Conservation (phyloP, 2,329 filamentous ascomycete genomes). For the Cladosporium halotolerans region DNA sequence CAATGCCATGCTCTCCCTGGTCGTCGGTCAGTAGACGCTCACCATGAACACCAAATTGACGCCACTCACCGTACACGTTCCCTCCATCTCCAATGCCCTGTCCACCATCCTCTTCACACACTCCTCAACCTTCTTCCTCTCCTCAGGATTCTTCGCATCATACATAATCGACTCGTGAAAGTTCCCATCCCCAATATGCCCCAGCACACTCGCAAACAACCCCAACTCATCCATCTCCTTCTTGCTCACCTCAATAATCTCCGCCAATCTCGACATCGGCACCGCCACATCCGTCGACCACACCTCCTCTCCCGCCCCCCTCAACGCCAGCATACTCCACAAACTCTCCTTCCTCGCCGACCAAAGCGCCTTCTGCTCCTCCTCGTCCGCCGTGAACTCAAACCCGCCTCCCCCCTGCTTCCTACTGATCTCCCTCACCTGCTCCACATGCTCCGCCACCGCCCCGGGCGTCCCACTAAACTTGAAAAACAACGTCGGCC, state of each 20-base stretch:
- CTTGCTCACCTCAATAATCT: conserved; percentile 74
- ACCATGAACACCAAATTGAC: not conserved
- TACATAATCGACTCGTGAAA: conserved; percentile 94
- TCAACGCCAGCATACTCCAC: conserved; percentile 55
- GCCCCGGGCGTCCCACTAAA: conserved; percentile 71
- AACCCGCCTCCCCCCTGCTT: conserved; percentile 51
- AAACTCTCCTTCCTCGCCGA: conserved; percentile 55
- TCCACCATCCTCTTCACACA: conserved; percentile 88
- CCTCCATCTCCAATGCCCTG: conserved; percentile 88
- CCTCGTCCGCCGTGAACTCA: conserved; percentile 49
- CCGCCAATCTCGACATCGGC: conserved; percentile 54
- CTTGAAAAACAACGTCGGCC: conserved; percentile 76
- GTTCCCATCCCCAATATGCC: conserved; percentile 89
- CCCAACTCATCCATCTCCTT: conserved; percentile 81
- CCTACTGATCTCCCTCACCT: conserved; percentile 63
- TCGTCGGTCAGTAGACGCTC: conserved; percentile 14
- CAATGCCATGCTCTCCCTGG: conserved; percentile 72
- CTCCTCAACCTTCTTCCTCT: conserved; percentile 68
- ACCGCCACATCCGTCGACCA: conserved; percentile 59
- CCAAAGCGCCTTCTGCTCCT: conserved; percentile 53
- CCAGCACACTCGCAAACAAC: conserved; percentile 79
- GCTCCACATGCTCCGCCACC: conserved; percentile 67
- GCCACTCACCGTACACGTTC: conserved; percentile 64
- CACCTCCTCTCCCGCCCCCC: conserved; percentile 50
- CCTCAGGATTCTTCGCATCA: conserved; percentile 60